A percentile compares a stretch with the other conserved stretches of the same genome.
Evolutionary conservation across 805 yeast species (phyloP).

Genomic region (Barnettozyma vustinii): DNA sequence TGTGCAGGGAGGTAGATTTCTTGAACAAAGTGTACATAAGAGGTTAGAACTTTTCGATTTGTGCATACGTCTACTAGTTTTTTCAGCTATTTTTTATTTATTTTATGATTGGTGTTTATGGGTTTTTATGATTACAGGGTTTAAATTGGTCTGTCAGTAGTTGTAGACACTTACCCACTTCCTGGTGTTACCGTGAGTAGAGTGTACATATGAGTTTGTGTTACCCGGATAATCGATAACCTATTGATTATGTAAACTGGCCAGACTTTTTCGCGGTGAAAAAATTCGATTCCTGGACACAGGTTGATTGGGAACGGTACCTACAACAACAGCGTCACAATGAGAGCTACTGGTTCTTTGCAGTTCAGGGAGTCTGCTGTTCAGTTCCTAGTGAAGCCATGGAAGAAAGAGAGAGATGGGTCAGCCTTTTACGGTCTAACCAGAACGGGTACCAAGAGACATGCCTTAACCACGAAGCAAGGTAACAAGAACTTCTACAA

Average conservation of each 20-base stretch:
- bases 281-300: too few species aligned
- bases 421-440: constrained; percentile 75
- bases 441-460: constrained; percentile 78
- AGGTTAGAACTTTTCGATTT: not conserved
- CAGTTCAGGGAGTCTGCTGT: constrained; percentile 42
- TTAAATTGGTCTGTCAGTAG: not conserved
- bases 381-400: constrained; percentile 67
- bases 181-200: too few species aligned
- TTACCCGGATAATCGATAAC: too few species aligned
- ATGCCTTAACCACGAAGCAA: constrained; percentile 81
- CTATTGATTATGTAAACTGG: too few species aligned
- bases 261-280: too few species aligned
- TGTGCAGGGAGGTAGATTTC: constrained; percentile 77
- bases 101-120: not conserved
- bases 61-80: not conserved
- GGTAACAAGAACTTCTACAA: constrained; percentile 93
- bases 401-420: constrained; percentile 84
- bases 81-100: not conserved
- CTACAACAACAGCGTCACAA: constrained; percentile 2
- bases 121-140: not conserved
- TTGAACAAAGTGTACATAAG: constrained; percentile 48
- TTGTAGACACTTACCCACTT: too few species aligned
- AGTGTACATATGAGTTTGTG: too few species aligned
- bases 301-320: too few species aligned
- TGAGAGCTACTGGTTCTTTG: constrained; percentile 46